Evolutionary conservation across 192 early-diverging fungal species (phyloP), one percentile per base, ranked within the genome.

Genomic region (Chytriomyces sp.): DNA sequence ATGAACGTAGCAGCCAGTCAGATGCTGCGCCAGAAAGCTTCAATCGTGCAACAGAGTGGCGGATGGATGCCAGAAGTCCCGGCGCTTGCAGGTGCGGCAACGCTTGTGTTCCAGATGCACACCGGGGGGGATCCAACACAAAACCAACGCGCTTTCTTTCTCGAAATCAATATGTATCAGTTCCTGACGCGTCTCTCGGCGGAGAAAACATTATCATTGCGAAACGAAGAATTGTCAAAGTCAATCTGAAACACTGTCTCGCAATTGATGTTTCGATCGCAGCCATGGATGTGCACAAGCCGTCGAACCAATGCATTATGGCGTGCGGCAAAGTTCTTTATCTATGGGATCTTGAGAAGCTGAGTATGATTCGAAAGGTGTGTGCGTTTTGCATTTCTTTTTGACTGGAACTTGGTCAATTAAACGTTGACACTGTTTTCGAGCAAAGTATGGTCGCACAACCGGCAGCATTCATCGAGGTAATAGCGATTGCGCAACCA

Each of bases 161-260:
- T 35, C 28, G 28, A 35, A 35, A 35, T 35, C 28, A 35, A 35
- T 35, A 35, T 35, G 0, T 35, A 35, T 2, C 28, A 35, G 28
- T 35, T 35, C 28, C 28, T 35, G 28, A 35, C 0, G 28, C 28
- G 28, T 35, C 28, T 35, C 28, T 35, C 18, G 79, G 80, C 5
- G 86, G 86, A 1, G 49, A 57, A 10, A 87, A 89, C 73, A 78
- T 87, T 43, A 78, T 85, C 11, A 81, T 90, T 44, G 89, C 87
- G 5, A 79, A 82, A 28, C 72, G 87, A 48, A 64, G 84, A 20
- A 79, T 87, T 43, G 82, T 90, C 48, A 79, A 80, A 7, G 80
- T 83, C 28, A 79, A 82, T 0, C 78, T 90, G 8, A 80, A 84
- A 44, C 75, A 84, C 69, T 82, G 82, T 46, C 72, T 90, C 18